These are phyloP conservation scores for Ustilago bromivora DNA, from an alignment of 1,284 basidiomycete genomes.

Conservation along the genomic window DNA sequence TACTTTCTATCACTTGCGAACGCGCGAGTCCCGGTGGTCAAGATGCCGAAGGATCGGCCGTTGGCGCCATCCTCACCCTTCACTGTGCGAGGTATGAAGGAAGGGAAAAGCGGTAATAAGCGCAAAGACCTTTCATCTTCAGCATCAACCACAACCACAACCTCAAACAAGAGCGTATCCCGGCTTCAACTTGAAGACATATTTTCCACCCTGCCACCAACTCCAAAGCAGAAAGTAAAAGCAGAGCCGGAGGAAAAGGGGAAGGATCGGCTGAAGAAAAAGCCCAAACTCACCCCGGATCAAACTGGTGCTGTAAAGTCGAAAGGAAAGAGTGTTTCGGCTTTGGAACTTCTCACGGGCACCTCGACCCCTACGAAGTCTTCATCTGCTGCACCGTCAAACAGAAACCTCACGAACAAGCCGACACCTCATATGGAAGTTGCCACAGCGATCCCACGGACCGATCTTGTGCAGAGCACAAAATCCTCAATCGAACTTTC, in stretches of 20 bases:
- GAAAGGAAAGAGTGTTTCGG: conserved; percentile 1
- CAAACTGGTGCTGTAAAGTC: neutral
- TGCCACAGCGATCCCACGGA: no score
- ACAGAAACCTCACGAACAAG: neutral
- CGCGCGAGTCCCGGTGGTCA: no score
- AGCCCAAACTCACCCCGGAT: neutral
- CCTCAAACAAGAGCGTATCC: neutral
- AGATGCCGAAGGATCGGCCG: no score
- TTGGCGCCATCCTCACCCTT: no score
- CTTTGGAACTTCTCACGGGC: conserved; percentile 1
- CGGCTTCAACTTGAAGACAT: neutral
- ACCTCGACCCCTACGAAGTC: neutral
- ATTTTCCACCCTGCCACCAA: neutral
- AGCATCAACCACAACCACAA: neutral
- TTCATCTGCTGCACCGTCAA: neutral
- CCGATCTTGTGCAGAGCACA: no score
- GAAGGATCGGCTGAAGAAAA: conserved; percentile 3
- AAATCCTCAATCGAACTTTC: neutral
- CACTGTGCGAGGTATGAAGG: neutral
- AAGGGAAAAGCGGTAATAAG: neutral
- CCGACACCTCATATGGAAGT: neutral
- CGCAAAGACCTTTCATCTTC: neutral
- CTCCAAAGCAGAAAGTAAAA: neutral
- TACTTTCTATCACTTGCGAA: no score
- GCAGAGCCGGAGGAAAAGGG: neutral